Conservation (phyloP, 2,329 filamentous ascomycete genomes). For the Aspergillus oerlinghausenensis region DNA sequence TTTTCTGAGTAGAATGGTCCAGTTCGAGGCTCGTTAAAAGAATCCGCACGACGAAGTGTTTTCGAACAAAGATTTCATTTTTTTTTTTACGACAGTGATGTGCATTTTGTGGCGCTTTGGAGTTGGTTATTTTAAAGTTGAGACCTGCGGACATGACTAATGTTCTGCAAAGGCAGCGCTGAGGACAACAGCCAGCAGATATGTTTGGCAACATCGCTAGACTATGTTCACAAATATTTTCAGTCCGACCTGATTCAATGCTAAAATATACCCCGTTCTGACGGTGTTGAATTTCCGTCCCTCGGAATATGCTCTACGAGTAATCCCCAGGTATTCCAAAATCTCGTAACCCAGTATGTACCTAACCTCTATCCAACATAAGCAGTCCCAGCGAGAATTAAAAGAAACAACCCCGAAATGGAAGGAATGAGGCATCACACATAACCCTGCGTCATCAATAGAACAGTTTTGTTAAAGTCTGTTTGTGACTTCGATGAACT, state of each 20-base stretch:
- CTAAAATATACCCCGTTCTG: background rate
- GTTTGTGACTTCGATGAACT: conserved; percentile 81
- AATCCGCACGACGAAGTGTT: background rate
- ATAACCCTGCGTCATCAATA: background rate
- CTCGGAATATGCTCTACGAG: background rate
- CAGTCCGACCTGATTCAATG: background rate
- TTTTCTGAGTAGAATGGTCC: conserved; percentile 72
- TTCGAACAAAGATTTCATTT: conserved; percentile 6
- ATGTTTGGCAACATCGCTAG: background rate
- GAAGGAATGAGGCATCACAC: conserved; percentile 8
- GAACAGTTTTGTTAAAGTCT: conserved; percentile 24
- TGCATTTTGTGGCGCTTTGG: conserved; percentile 33
- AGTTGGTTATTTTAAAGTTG: conserved; percentile 11
- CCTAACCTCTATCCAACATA: background rate
- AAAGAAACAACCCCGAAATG: conserved; percentile 5
- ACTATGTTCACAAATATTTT: background rate
- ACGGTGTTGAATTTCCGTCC: background rate
- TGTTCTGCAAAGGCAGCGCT: background rate
- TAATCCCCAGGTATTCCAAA: background rate
- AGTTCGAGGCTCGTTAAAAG: conserved; percentile 85
- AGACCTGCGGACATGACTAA: background rate
- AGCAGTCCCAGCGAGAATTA: background rate
- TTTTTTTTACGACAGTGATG: conserved; percentile 18
- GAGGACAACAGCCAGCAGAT: background rate
- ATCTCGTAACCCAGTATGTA: background rate